A percentile compares a stretch with the other conserved stretches of the same genome.
These are phyloP conservation scores for Solidago caesia DNA, from an alignment of 129 eudicot genomes.

Conservation along the genomic window DNA sequence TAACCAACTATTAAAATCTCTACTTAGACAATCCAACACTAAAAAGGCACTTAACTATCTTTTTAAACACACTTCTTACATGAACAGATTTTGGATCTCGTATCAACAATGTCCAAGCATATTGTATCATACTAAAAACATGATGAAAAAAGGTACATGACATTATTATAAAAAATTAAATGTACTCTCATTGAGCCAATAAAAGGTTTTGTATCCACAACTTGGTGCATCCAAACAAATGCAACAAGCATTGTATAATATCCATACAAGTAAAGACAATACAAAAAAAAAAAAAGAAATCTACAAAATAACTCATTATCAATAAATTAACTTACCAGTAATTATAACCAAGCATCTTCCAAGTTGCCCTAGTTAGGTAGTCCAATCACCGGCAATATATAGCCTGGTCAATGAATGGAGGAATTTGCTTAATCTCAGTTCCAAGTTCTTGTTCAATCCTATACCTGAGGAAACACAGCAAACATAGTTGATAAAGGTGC, in stretches of 20 bases:
- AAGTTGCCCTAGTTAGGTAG: conserved; percentile 3
- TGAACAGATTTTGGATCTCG: not conserved
- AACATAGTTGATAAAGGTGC: not conserved
- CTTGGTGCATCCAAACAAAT: not conserved
- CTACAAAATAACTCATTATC: not conserved
- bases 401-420: conserved; percentile 79
- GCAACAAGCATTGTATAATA: not conserved
- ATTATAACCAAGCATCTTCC: conserved; percentile 25
- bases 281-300: not conserved
- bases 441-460: conserved; percentile 91
- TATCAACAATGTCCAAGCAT: not conserved
- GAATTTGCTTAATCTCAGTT: conserved; percentile 94
- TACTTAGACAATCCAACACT: not conserved
- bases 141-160: not conserved
- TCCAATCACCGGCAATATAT: conserved; percentile 58
- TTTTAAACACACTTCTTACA: not conserved
- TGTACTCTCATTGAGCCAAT: not conserved
- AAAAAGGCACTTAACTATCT: conserved; percentile 3
- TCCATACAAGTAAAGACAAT: not conserved
- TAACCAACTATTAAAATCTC: not conserved
- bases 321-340: conserved; percentile 23
- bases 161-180: not conserved
- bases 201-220: not conserved
- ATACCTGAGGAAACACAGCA: conserved; percentile 40
- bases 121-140: not conserved